Conservation (phyloP, 805 yeast genomes). For the Starmerella cellae region DNA sequence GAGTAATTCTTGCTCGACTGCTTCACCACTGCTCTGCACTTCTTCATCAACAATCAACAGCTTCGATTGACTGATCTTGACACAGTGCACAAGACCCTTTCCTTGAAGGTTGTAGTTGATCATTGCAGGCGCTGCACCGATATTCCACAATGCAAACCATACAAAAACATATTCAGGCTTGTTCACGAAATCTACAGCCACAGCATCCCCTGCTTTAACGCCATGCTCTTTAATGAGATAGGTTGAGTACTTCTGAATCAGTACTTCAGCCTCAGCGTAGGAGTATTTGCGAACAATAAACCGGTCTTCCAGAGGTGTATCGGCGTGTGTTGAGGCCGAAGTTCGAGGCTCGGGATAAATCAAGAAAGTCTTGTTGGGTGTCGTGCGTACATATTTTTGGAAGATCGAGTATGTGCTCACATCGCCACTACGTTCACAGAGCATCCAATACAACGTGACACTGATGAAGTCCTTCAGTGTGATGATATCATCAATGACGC, state of each 20-base stretch:
- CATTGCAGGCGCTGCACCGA: slow-evolving; percentile 82
- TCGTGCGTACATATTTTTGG: slow-evolving; percentile 31
- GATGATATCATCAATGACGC: slow-evolving; percentile 13
- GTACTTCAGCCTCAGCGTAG: slow-evolving; percentile 53
- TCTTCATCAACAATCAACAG: slow-evolving; percentile 66
- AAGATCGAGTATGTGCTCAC: slow-evolving; percentile 59
- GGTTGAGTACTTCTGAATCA: slow-evolving; percentile 51
- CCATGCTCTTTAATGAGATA: slow-evolving; percentile 51
- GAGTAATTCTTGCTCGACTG: slow-evolving; percentile 35
- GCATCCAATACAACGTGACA: slow-evolving; percentile 2
- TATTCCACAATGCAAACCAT: slow-evolving; percentile 81
- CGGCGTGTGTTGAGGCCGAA: slow-evolving; percentile 18
- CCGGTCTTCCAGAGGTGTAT: slow-evolving; percentile 32
- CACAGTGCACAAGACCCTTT: slow-evolving; percentile 64
- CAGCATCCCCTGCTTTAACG: slow-evolving; percentile 49
- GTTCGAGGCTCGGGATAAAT: slow-evolving; percentile 42
- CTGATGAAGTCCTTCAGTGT: slow-evolving; percentile 8
- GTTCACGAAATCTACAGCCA: slow-evolving; percentile 67
- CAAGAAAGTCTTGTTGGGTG: slow-evolving; percentile 47
- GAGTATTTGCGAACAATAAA: slow-evolving; percentile 53
- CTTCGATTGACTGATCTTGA: slow-evolving; percentile 49
- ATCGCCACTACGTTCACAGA: slow-evolving; percentile 13
- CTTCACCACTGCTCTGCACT: slow-evolving; percentile 40
- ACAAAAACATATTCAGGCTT: slow-evolving; percentile 67
- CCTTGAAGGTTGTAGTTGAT: slow-evolving; percentile 69